Percentiles rank a stretch among this genome's conserved stretches.
Evolutionary conservation across 192 early-diverging fungal species (phyloP).

Genomic region (Spizellomyces sp.): DNA sequence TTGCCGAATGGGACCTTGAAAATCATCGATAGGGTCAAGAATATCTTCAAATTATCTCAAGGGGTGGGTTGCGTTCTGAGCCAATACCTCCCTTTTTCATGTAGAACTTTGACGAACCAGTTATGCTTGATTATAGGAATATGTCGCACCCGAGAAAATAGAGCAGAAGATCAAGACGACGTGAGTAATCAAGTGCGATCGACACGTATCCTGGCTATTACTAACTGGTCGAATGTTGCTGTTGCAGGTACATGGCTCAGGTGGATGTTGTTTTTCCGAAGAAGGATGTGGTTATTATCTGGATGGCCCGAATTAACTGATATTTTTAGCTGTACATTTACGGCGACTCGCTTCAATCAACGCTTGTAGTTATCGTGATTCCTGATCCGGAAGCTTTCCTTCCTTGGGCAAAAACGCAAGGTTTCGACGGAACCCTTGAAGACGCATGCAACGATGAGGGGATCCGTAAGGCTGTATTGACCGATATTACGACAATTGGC

Average conservation of each 20-base stretch:
- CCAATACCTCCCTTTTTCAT: too few relatives aligned
- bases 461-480: conserved; percentile 43
- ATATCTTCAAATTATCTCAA: conserved; percentile 62
- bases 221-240: not conserved
- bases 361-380: conserved; percentile 84
- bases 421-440: conserved; percentile 32
- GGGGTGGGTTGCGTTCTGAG: conserved; percentile 45
- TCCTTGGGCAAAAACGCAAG: conserved; percentile 35
- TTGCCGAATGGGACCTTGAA: conserved; percentile 46
- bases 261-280: not conserved
- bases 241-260: not conserved
- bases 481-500: conserved; percentile 60
- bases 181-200: conserved; percentile 62
- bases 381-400: conserved; percentile 60
- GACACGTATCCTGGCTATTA: too few relatives aligned
- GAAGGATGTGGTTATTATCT: not conserved
- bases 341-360: conserved; percentile 83
- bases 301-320: not conserved
- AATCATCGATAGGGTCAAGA: conserved; percentile 61
- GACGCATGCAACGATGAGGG: conserved; percentile 37
- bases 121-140: conserved; percentile 53
- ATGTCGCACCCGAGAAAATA: conserved; percentile 83
- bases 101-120: too few relatives aligned
- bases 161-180: conserved; percentile 78
- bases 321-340: conserved; percentile 81